Base-by-base conservation (phyloP, 2,329 filamentous ascomycete genomes). In the Alternaria panax region DNA sequence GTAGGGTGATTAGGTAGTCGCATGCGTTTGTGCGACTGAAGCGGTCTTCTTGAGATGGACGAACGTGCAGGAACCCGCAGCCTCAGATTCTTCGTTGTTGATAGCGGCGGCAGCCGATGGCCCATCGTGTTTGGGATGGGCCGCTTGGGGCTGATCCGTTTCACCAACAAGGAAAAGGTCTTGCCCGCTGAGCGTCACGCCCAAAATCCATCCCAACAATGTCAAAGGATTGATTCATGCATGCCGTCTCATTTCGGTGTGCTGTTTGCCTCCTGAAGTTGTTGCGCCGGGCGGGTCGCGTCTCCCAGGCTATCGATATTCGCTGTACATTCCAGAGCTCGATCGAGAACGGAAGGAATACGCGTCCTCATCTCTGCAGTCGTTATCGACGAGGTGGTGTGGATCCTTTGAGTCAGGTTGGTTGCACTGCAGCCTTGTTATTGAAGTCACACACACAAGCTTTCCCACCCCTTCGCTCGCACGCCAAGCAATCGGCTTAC, bases 401-500 rank as follows among this genome's bases (percentile, higher is more conserved):
- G 36, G 38, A 41, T 16, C 24, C 22, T 25, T 22, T 12, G 24
- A 53, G 48, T 51, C 20, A 53, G 36, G 36, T 25, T 36, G 42
- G 20, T 20, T 30, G 32, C 18, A 40, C 18, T 45, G 18, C 25
- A 38, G 40, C 41, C 22, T 27, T 45, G 28, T 22, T 36, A 25
- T 53, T 14, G 8, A 20, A n/a, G 41, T 53, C 32, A 32, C 38
- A 48, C 5, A 28, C 25, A 42, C 48, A 57, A 53, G 54, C 54
- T 46, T 57, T 52, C 27, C 40, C 27, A 18, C 40, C 18, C 30
- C 38, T 36, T 32, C 24, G 28, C 42, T 57, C 48, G 24, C 43
- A 6, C 11, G 54, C 54, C 41, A 57, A 53, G 54, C 18, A 40
- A 30, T 20, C 34, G 30, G 52, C 41, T 51, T 38, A 56, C 53